These are phyloP conservation scores for Penicillium parvum DNA, from an alignment of 495 filamentous ascomycete species.

Conservation along the genomic window DNA sequence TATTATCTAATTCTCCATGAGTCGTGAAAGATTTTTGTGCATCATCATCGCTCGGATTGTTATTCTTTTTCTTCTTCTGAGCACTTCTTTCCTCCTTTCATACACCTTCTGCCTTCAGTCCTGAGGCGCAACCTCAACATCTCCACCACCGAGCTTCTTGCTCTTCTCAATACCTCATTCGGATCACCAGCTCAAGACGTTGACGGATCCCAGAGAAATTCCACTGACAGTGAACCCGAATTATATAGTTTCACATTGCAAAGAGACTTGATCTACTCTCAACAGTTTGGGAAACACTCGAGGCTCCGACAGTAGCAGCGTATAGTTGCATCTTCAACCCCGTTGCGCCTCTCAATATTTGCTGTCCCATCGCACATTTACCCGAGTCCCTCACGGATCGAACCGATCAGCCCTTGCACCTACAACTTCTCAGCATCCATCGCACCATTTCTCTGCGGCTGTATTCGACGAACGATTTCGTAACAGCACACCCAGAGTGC, in stretches of 20 bases:
- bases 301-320: slow-evolving; percentile 15
- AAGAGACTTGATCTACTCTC: slow-evolving; percentile 12
- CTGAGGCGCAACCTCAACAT: background rate
- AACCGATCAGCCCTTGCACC: slow-evolving; percentile 9
- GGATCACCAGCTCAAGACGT: background rate
- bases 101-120: background rate
- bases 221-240: background rate
- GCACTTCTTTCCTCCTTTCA: background rate
- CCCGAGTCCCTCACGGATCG: background rate
- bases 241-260: slow-evolving; percentile 15
- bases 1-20: slow-evolving; percentile 1
- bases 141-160: background rate
- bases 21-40: background rate
- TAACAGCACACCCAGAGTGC: slow-evolving; percentile 1
- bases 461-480: background rate
- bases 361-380: slow-evolving; percentile 6
- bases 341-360: slow-evolving; percentile 7
- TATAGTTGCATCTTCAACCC: slow-evolving; percentile 11
- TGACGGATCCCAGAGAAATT: background rate
- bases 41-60: background rate
- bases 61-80: background rate
- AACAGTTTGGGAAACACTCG: slow-evolving; percentile 5
- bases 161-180: background rate
- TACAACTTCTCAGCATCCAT: slow-evolving; percentile 4
- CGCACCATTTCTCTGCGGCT: slow-evolving; percentile 1